Percentiles rank a stretch among this genome's conserved stretches.
Evolutionary conservation across 805 yeast genomes (phyloP).

Genomic region (Kazachstania bromeliacearum): DNA sequence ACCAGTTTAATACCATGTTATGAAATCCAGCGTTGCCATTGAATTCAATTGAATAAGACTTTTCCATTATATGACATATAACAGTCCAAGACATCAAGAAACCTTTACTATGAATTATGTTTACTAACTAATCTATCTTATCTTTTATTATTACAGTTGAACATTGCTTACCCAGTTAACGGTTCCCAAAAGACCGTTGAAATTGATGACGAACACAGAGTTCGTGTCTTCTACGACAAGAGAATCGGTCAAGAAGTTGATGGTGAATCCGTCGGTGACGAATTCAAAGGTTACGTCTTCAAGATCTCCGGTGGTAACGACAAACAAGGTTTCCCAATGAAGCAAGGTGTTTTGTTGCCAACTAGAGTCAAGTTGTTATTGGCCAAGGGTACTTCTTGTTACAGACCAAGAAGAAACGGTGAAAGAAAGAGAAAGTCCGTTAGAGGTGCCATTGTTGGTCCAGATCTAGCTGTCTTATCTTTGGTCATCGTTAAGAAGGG

Average conservation of each 20-base stretch:
- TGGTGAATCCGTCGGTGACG: slow-evolving; percentile 97
- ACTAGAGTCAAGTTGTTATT: slow-evolving; percentile 96
- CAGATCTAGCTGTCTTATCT: slow-evolving; percentile 92
- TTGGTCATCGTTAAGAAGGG: slow-evolving; percentile 95
- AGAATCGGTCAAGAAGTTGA: slow-evolving; percentile 99
- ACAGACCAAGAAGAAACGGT: slow-evolving; percentile 99
- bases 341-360: slow-evolving; percentile 99
- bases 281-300: slow-evolving; percentile 98
- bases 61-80: no score
- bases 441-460: slow-evolving; percentile 98
- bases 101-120: no score
- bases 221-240: slow-evolving; percentile 97
- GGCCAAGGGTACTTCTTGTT: slow-evolving; percentile 92
- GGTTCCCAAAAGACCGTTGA: slow-evolving; percentile 98
- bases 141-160: slow-evolving; percentile 49
- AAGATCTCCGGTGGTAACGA: slow-evolving; percentile 99
- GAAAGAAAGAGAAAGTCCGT: slow-evolving; percentile 99
- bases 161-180: slow-evolving; percentile 99
- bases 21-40: no score
- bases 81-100: no score
- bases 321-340: slow-evolving; percentile 99
- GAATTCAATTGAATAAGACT: no score
- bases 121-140: slow-evolving; percentile 12
- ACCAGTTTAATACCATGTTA: no score
- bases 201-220: slow-evolving; percentile 97